Evolutionary conservation across 495 filamentous ascomycete species (phyloP).

Genomic region (Xylaria cubensis): DNA sequence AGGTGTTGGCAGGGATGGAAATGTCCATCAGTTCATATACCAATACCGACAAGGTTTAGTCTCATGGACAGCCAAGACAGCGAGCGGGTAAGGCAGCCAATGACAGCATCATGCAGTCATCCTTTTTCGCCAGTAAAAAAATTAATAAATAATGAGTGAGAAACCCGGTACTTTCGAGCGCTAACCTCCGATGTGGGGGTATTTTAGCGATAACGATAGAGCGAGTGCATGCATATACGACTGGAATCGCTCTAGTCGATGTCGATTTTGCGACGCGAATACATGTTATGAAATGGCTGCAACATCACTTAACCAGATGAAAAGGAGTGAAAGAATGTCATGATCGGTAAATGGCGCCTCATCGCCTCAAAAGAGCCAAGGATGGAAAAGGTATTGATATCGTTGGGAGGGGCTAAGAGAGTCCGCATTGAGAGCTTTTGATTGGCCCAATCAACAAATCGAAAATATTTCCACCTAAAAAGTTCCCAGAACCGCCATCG

Average conservation of each 20-base stretch:
- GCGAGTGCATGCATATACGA: not conserved
- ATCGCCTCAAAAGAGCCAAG: not conserved
- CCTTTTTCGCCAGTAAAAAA: not conserved
- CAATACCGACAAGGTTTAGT: slow-evolving; percentile 6
- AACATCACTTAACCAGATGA: not conserved
- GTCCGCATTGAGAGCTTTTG: not conserved
- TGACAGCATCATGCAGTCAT: not conserved
- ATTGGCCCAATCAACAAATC: slow-evolving; percentile 13
- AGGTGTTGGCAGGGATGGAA: slow-evolving; percentile 3
- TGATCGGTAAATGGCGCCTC: not conserved
- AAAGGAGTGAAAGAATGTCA: not conserved
- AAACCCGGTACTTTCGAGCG: not conserved
- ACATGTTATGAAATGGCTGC: not conserved
- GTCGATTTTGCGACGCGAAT: not conserved
- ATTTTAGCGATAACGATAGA: not conserved
- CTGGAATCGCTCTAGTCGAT: not conserved
- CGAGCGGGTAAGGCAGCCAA: slow-evolving; percentile 12
- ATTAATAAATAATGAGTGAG: not conserved
- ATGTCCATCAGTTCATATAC: not conserved
- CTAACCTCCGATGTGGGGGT: slow-evolving; percentile 12
- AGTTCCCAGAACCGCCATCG: slow-evolving; percentile 2
- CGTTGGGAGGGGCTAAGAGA: slow-evolving; percentile 2
- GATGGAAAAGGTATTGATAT: not conserved
- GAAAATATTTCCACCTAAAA: slow-evolving; percentile 21
- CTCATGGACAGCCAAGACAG: not conserved